Conservation (phyloP, 176 grass and related monocot species). For the Puccinellia tenuiflora region DNA sequence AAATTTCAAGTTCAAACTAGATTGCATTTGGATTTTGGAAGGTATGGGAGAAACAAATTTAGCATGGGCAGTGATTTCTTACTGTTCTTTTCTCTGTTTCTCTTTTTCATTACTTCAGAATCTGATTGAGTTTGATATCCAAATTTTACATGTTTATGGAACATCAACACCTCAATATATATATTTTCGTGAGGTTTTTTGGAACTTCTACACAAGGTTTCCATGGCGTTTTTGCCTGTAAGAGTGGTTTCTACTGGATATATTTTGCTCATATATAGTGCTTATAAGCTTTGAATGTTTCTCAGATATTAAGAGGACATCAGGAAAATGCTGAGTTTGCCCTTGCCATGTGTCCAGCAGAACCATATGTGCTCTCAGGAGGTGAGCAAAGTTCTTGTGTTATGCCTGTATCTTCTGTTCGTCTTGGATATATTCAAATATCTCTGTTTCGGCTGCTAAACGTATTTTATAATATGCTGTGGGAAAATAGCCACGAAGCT, state of each 20-base stretch:
- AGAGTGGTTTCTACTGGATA: neutral
- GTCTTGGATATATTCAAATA: neutral
- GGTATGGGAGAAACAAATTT: neutral
- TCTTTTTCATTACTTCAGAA: neutral
- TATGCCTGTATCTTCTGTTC: neutral
- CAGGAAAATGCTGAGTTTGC: slow-evolving; percentile 91
- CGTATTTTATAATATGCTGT: neutral
- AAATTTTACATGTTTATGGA: neutral
- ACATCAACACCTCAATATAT: neutral
- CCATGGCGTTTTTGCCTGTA: neutral
- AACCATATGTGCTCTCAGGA: slow-evolving; percentile 92
- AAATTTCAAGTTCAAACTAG: neutral
- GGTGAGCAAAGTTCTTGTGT: slow-evolving; percentile 35
- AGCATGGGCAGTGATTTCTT: neutral
- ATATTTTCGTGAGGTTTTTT: neutral
- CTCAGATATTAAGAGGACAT: slow-evolving; percentile 84
- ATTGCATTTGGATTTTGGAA: neutral
- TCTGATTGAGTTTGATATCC: neutral
- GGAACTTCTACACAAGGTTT: neutral
- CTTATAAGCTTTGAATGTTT: slow-evolving; percentile 24
- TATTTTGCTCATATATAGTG: neutral
- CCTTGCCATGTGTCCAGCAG: slow-evolving; percentile 87
- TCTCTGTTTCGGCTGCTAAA: neutral
- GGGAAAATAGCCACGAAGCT: neutral
- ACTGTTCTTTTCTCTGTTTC: neutral